Conservation (phyloP, 2,329 filamentous ascomycete genomes). For the Colletotrichum tropicale region DNA sequence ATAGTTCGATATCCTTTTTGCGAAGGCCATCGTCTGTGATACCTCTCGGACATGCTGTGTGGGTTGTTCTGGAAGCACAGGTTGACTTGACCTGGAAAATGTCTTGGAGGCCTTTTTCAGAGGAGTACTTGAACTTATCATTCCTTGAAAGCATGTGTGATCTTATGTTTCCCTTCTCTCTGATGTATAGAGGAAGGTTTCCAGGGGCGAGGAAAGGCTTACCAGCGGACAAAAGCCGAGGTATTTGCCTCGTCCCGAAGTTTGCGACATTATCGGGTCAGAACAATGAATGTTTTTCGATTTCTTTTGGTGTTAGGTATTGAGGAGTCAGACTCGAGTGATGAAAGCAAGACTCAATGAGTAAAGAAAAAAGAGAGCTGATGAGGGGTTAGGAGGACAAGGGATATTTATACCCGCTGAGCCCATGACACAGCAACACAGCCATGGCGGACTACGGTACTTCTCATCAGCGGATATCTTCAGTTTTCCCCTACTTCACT, state of each 20-base stretch:
- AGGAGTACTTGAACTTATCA: neutral
- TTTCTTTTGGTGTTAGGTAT: rapidly evolving
- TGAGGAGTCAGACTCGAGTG: rapidly evolving
- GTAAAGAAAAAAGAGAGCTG: rapidly evolving
- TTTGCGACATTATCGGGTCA: neutral
- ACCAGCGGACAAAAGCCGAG: rapidly evolving
- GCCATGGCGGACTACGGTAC: neutral
- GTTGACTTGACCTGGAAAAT: neutral
- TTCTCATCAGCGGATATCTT: rapidly evolving
- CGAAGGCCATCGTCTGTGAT: neutral
- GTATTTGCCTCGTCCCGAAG: neutral
- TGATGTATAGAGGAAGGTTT: neutral
- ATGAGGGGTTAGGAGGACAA: neutral
- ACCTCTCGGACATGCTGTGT: rapidly evolving
- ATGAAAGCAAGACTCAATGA: neutral
- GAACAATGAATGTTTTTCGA: neutral
- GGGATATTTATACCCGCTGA: neutral
- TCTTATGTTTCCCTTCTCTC: neutral
- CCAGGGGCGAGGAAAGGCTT: neutral
- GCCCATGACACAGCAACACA: neutral
- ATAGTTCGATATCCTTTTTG: neutral
- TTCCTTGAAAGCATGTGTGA: neutral
- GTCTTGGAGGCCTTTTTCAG: rapidly evolving
- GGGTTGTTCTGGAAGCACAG: neutral
- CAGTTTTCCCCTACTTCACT: neutral